These are phyloP conservation scores for Arachis hypogaea DNA, from an alignment of 306 rosid species.

Conservation along the genomic window DNA sequence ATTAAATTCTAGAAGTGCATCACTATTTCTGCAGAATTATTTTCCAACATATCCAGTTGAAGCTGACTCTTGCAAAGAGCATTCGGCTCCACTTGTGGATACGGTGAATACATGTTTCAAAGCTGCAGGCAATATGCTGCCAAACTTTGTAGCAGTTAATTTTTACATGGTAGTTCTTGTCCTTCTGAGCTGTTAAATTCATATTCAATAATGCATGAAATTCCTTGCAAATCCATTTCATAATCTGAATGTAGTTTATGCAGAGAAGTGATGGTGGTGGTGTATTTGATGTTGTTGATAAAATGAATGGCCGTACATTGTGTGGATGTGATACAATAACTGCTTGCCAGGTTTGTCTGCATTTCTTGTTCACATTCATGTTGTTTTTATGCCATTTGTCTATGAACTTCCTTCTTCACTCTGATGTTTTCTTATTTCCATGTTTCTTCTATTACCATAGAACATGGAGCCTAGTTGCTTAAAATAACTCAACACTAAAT, in stretches of 20 bases:
- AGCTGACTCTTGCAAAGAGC: constrained; percentile 89
- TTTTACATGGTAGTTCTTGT: constrained; percentile 82
- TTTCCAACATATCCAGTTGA: constrained; percentile 91
- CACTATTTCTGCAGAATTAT: constrained; percentile 86
- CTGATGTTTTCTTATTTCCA: neutral
- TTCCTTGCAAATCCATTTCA: constrained; percentile 26
- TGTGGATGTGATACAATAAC: constrained; percentile 81
- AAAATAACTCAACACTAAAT: neutral
- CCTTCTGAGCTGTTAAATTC: constrained; percentile 15
- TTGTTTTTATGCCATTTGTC: constrained; percentile 34
- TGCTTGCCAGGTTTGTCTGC: constrained; percentile 82
- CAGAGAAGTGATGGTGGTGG: constrained; percentile 99
- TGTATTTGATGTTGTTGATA: constrained; percentile 78
- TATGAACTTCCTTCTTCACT: constrained; percentile 26
- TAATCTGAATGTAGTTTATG: constrained; percentile 47
- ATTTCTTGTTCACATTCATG: constrained; percentile 32
- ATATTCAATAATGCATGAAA: neutral
- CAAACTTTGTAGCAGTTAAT: constrained; percentile 88
- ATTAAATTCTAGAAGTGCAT: constrained; percentile 62
- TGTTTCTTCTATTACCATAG: constrained; percentile 15
- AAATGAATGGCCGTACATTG: constrained; percentile 71
- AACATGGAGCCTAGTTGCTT: neutral
- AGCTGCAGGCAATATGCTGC: constrained; percentile 80
- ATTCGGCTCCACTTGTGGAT: constrained; percentile 79
- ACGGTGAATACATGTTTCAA: constrained; percentile 88